These are phyloP conservation scores for Spinellus fusiger DNA, from an alignment of 192 early-diverging fungal species.

Conservation along the genomic window DNA sequence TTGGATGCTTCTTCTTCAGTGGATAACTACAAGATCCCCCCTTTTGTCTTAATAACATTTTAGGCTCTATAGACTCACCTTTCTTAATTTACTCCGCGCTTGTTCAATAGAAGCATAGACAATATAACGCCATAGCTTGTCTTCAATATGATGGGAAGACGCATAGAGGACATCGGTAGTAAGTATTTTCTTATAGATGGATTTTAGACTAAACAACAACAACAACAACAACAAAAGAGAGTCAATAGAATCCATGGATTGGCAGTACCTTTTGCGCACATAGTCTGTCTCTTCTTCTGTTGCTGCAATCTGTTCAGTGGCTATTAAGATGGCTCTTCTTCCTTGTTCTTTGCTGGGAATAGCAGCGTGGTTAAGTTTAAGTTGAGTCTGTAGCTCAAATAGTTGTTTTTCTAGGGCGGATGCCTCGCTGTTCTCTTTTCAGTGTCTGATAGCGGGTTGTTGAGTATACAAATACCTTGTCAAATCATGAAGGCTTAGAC, in stretches of 20 bases:
- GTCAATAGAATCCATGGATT: not conserved
- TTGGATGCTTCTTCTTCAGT: not conserved
- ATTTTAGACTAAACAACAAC: conserved; percentile 35
- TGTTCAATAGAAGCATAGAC: conserved; percentile 52
- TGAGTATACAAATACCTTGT: conserved; percentile 8
- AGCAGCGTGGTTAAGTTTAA: conserved; percentile 17
- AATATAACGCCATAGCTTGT: conserved; percentile 51
- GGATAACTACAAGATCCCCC: not conserved
- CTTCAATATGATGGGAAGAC: conserved; percentile 44
- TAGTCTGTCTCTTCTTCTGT: conserved; percentile 27
- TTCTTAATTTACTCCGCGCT: conserved; percentile 39
- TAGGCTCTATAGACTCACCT: conserved; percentile 37
- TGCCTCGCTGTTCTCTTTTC: conserved; percentile 22
- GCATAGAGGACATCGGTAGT: conserved; percentile 41
- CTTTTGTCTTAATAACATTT: not conserved
- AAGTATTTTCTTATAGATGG: conserved; percentile 40
- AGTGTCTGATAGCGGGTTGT: not conserved
- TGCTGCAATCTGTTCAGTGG: conserved; percentile 16
- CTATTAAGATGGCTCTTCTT: conserved; percentile 10
- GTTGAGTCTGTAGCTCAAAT: conserved; percentile 23
- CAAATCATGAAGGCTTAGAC: conserved; percentile 19
- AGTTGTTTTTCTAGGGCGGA: conserved; percentile 33
- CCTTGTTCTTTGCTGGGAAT: conserved; percentile 24
- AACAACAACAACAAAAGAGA: not conserved
- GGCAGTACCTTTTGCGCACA: conserved; percentile 19